phyloP scores from a whole-genome alignment of 306 rosid species.

The Vigna trinervia region DNA sequence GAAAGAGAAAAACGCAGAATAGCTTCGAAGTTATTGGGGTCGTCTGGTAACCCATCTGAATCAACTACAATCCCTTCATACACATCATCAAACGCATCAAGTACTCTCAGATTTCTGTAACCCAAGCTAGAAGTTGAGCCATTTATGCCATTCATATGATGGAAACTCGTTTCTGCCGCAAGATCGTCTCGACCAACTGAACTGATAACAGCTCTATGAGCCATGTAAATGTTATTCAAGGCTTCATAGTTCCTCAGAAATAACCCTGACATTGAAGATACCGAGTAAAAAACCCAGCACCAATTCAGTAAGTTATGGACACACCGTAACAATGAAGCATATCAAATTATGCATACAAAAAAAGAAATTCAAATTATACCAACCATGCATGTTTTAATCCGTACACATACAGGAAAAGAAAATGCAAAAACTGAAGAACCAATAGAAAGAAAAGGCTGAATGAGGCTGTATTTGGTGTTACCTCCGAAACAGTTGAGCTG shows the following conservation, averaged over 20 bases:
- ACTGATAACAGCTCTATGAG: conserved; percentile 44
- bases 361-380: background rate
- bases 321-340: no score
- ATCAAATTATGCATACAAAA: no score
- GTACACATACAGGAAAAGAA: background rate
- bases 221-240: conserved; percentile 26
- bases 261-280: conserved; percentile 50
- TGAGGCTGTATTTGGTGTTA: conserved; percentile 33
- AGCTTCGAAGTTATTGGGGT: conserved; percentile 57
- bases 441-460: background rate
- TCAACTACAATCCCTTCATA: conserved; percentile 84
- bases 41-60: conserved; percentile 63
- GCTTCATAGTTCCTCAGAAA: conserved; percentile 33
- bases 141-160: conserved; percentile 61
- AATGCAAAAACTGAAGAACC: background rate
- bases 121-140: conserved; percentile 52
- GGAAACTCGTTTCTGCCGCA: conserved; percentile 47
- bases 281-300: background rate
- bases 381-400: background rate
- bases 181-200: conserved; percentile 54
- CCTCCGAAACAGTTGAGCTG: conserved; percentile 58
- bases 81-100: conserved; percentile 78
- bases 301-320: background rate
- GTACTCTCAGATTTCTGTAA: conserved; percentile 58
- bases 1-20: conserved; percentile 71